Evolutionary conservation across 345 rosid species (phyloP).

Genomic region (Bruguiera parviflora): DNA sequence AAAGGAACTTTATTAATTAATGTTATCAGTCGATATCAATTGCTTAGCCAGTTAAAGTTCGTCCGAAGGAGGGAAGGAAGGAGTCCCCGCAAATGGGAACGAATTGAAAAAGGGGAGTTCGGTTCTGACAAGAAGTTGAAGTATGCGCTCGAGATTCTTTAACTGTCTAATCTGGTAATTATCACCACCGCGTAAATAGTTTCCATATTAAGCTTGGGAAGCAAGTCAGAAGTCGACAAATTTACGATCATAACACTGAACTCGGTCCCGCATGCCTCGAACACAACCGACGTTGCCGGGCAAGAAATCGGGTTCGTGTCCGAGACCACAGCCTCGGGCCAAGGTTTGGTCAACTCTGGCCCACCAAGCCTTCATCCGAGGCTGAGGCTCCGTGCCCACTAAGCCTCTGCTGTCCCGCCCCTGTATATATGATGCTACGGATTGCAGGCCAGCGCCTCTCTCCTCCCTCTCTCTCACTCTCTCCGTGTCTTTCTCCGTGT

Average conservation of each 20-base stretch:
- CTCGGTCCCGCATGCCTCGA: slow-evolving; percentile 31
- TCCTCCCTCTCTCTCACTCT: slow-evolving; percentile 18
- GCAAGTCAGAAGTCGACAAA: slow-evolving; percentile 28
- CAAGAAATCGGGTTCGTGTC: slow-evolving; percentile 23
- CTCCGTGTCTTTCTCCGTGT: background rate
- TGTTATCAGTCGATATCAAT: too few species aligned
- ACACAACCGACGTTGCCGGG: slow-evolving; percentile 12
- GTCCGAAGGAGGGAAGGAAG: too few species aligned
- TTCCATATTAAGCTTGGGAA: slow-evolving; percentile 38
- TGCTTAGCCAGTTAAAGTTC: too few species aligned
- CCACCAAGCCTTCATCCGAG: slow-evolving; percentile 28
- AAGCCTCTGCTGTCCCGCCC: slow-evolving; percentile 13
- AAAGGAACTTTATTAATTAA: too few species aligned
- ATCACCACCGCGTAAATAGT: background rate
- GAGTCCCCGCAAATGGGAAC: too few species aligned
- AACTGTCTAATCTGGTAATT: background rate
- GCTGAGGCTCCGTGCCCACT: slow-evolving; percentile 26
- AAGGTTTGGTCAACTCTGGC: slow-evolving; percentile 42
- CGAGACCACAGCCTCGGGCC: slow-evolving; percentile 22
- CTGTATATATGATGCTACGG: background rate
- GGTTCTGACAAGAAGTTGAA: too few species aligned
- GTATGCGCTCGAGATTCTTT: too few species aligned
- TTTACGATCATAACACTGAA: slow-evolving; percentile 31
- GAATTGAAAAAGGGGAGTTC: too few species aligned
- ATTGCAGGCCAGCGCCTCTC: rapidly evolving